Percentiles rank a stretch among this genome's conserved stretches.
These are phyloP conservation scores for Mycena capillaripes DNA, from an alignment of 768 basidiomycete species.

Conservation along the genomic window DNA sequence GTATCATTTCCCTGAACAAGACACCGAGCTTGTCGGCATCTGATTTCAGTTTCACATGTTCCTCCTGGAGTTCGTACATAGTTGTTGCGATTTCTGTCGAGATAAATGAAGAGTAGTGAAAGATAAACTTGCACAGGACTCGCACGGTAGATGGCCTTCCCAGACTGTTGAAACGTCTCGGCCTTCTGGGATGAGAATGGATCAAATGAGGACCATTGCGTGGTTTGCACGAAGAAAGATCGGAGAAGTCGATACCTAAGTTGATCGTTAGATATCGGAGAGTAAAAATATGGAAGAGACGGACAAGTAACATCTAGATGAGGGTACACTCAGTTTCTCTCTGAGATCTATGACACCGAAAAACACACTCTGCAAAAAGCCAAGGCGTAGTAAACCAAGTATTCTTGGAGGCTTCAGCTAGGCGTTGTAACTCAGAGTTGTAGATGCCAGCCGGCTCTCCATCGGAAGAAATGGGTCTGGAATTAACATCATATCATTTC, in stretches of 20 bases:
- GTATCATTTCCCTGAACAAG: conserved; percentile 87
- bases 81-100: conserved; percentile 77
- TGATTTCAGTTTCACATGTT: conserved; percentile 57
- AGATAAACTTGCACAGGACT: conserved; percentile 20
- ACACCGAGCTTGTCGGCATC: conserved; percentile 70
- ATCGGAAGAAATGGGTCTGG: conserved; percentile 80
- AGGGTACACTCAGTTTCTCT: background rate
- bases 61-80: conserved; percentile 74
- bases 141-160: conserved; percentile 83
- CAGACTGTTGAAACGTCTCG: conserved; percentile 85
- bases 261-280: conserved; percentile 6
- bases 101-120: conserved; percentile 7
- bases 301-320: conserved; percentile 79
- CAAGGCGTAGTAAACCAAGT: conserved; percentile 96
- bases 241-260: conserved; percentile 87
- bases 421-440: conserved; percentile 76
- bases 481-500: background rate
- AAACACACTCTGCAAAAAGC: conserved; percentile 92
- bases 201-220: conserved; percentile 82
- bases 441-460: conserved; percentile 80
- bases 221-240: conserved; percentile 75
- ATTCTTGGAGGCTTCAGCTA: conserved; percentile 62
- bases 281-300: conserved; percentile 32
- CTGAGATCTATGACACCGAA: conserved; percentile 14
- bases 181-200: conserved; percentile 88